Conservation (phyloP, 2,329 filamentous ascomycete genomes). For the Thyridium curvatum region DNA sequence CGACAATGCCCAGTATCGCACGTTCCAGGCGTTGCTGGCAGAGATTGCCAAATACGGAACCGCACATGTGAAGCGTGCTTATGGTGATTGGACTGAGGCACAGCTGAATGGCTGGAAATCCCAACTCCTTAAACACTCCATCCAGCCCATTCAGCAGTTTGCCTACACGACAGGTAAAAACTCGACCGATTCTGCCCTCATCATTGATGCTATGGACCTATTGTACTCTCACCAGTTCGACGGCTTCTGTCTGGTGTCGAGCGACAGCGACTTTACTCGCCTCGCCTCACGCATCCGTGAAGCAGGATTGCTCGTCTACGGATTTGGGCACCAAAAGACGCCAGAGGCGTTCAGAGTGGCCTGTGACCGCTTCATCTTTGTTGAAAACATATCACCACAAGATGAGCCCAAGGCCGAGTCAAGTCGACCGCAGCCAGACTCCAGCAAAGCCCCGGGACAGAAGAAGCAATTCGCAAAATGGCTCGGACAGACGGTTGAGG, state of each 20-base stretch:
- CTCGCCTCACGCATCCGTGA: conserved; percentile 25
- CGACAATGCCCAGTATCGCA: conserved; percentile 18
- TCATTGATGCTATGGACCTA: conserved; percentile 31
- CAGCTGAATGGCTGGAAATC: conserved; percentile 21
- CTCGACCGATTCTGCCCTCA: conserved; percentile 25
- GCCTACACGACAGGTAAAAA: conserved; percentile 28
- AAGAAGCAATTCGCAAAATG: too few species aligned
- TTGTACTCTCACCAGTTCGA: conserved; percentile 22
- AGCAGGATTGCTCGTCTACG: conserved; percentile 23
- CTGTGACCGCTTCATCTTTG: conserved; percentile 25
- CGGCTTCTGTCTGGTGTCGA: conserved; percentile 26
- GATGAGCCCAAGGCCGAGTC: not conserved
- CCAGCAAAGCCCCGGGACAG: too few species aligned
- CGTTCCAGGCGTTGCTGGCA: conserved; percentile 13
- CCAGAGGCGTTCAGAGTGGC: conserved; percentile 22
- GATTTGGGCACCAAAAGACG: conserved; percentile 24
- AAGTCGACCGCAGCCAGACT: conserved; percentile 6
- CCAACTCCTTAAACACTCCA: conserved; percentile 20
- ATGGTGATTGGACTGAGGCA: conserved; percentile 25
- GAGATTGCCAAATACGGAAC: conserved; percentile 27
- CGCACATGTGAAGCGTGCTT: conserved; percentile 20
- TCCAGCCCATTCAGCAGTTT: conserved; percentile 28
- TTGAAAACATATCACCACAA: conserved; percentile 11
- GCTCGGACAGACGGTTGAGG: too few species aligned
- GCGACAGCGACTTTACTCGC: conserved; percentile 28